Conservation (phyloP, 169 alveolate species). For the Cryptosporidium meleagridis region DNA sequence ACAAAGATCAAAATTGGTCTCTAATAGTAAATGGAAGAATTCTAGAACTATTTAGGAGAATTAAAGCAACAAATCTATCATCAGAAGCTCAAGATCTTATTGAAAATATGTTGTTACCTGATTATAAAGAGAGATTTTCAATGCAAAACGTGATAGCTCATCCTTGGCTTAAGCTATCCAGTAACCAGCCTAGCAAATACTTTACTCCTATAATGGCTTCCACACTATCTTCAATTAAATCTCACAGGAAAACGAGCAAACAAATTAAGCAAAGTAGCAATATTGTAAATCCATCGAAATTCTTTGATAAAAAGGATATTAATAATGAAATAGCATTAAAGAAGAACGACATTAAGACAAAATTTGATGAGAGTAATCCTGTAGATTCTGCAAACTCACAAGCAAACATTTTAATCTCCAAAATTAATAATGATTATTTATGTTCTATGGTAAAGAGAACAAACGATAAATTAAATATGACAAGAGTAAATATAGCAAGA, state of each 20-base stretch:
- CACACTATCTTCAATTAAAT: background rate
- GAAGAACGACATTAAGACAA: background rate
- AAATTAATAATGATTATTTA: constrained; percentile 22
- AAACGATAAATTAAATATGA: constrained; percentile 30
- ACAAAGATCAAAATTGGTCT: constrained; percentile 65
- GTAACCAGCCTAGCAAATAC: background rate
- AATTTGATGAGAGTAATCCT: background rate
- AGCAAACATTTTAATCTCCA: background rate
- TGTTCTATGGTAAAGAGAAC: constrained; percentile 46
- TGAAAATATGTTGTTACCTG: constrained; percentile 60
- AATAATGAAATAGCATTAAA: background rate
- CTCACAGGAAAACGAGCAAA: background rate
- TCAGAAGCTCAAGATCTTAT: constrained; percentile 31
- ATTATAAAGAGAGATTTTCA: constrained; percentile 47
- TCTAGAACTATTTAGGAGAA: constrained; percentile 27
- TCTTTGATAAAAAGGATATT: constrained; percentile 1
- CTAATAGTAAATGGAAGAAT: constrained; percentile 23
- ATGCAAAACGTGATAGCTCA: constrained; percentile 39
- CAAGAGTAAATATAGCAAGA: constrained; percentile 18
- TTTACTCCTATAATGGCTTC: constrained; percentile 59
- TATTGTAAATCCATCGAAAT: constrained; percentile 30
- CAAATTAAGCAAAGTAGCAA: constrained; percentile 2
- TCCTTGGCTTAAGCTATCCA: constrained; percentile 44
- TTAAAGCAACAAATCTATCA: constrained; percentile 63
- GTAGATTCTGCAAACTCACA: background rate